Base-by-base conservation (phyloP, 2,329 filamentous ascomycete species). In the Pezicula carpinea region DNA sequence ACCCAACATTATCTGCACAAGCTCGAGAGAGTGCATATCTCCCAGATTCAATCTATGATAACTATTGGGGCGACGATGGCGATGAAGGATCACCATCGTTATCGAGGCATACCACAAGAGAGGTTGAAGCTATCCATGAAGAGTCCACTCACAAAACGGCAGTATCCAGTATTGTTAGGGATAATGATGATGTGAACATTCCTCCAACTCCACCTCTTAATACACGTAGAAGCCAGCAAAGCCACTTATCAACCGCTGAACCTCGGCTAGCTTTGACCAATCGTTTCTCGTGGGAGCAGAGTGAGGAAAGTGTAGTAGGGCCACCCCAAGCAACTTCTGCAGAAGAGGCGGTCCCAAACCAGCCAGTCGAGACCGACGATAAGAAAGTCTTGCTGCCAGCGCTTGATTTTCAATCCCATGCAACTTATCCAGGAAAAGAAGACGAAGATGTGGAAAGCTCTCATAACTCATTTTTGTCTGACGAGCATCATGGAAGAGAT, bases 1-100 rank as follows among this genome's bases (percentile, higher is more conserved):
- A 64, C 1, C 56, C 56, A 17, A 43, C 47, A 38, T 34, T 19
- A 4, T 19, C 32, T 14, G 47, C 46, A 38, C 44, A 52, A 39
- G 49, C 48, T 5, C 68, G 79, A 34, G 80, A 83, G 43, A 87
- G 82, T 61, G 79, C 75, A 15, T 83, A 86, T 54, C 67, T 85
- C 2, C 76, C 80, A 0, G 75, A 75, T 50, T 82, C 85, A 38
- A 40, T 40, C 7, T 87, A 87, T 56, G 83, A 84, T 48, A 80
- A 77, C 54, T 87, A 87, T 59, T 83, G 82, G 75, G 73, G 74
- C 21, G 64, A 66, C 7, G 73, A 72, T 36, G 71, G 75, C 35
- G 58, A 59, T 6, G 26, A 52, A 26, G 44, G 45, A n/a, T 22
- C 47, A 31, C 35, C 39, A 6, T 35, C 50, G n/a, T 19, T 41